A percentile compares a stretch with the other conserved stretches of the same genome.
These are phyloP conservation scores for Ophiostoma australiae DNA, from an alignment of 2,329 filamentous ascomycete species.

Conservation along the genomic window DNA sequence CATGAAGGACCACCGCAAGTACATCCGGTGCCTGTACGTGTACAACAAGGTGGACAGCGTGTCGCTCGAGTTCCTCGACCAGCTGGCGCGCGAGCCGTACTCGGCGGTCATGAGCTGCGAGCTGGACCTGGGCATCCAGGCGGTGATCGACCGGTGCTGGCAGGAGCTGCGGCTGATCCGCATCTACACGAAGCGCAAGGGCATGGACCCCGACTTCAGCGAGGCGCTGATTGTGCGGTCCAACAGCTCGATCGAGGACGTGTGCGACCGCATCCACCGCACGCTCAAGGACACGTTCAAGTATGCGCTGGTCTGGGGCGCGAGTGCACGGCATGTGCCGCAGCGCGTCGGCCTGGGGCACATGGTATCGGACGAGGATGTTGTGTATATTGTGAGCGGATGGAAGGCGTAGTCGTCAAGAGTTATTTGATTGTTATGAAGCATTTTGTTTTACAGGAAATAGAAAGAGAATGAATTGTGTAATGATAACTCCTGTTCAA, in stretches of 20 bases:
- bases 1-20: conserved; percentile 98
- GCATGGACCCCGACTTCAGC: conserved; percentile 77
- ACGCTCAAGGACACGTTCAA: conserved; percentile 98
- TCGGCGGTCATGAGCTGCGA: conserved; percentile 98
- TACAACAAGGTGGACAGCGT: conserved; percentile 99
- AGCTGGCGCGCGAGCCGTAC: conserved; percentile 83
- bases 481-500: conserved; percentile 8
- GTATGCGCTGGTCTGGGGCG: conserved; percentile 96
- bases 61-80: conserved; percentile 86
- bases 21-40: conserved; percentile 91
- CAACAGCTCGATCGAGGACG: conserved; percentile 88
- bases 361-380: conserved; percentile 65
- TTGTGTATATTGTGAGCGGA: conserved; percentile 62
- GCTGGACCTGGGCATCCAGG: conserved; percentile 83
- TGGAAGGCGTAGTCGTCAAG: conserved; percentile 47
- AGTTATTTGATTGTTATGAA: neutral
- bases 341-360: conserved; percentile 87
- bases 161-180: conserved; percentile 83
- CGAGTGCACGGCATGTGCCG: conserved; percentile 88
- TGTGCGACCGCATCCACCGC: conserved; percentile 91
- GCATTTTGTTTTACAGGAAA: neutral
- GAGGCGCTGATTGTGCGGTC: conserved; percentile 90
- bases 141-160: conserved; percentile 95
- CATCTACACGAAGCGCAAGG: conserved; percentile 96
- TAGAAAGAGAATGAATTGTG: neutral